Percentiles rank a stretch among this genome's conserved stretches.
Conservation (phyloP, 441 rosid genomes). For the Codiaeum variegatum region DNA sequence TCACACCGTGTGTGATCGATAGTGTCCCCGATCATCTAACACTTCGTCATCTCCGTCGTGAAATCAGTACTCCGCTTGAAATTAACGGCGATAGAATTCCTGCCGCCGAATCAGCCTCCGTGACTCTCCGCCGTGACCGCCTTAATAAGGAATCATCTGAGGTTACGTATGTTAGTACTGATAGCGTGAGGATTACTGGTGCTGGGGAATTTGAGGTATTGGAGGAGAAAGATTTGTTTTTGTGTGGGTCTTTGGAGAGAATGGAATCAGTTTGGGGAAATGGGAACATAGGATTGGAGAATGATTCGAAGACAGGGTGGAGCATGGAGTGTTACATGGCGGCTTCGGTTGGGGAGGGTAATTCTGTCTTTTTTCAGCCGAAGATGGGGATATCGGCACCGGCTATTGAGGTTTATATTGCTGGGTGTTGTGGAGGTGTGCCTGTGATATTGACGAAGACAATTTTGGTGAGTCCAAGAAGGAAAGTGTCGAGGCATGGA, state of each 20-base stretch:
- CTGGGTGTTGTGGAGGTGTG: slow-evolving; percentile 77
- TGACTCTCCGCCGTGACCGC: slow-evolving; percentile 74
- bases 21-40: slow-evolving; percentile 64
- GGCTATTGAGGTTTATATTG: slow-evolving; percentile 76
- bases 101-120: slow-evolving; percentile 47
- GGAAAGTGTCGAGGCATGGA: slow-evolving; percentile 48
- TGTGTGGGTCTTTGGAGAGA: slow-evolving; percentile 79
- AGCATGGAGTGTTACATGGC: slow-evolving; percentile 72
- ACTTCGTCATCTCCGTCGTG: slow-evolving; percentile 66
- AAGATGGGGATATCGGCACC: slow-evolving; percentile 59
- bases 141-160: slow-evolving; percentile 65
- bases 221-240: slow-evolving; percentile 41
- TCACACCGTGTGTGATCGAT: slow-evolving; percentile 54
- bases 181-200: slow-evolving; percentile 71
- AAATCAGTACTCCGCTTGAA: slow-evolving; percentile 68
- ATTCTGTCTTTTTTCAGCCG: slow-evolving; percentile 52
- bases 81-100: slow-evolving; percentile 76
- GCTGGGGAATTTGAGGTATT: slow-evolving; percentile 77
- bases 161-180: slow-evolving; percentile 83
- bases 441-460: slow-evolving; percentile 88
- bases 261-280: slow-evolving; percentile 53
- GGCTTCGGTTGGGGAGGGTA: slow-evolving; percentile 36
- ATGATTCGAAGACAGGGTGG: slow-evolving; percentile 65
- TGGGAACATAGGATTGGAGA: slow-evolving; percentile 27
- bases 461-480: slow-evolving; percentile 61